A percentile compares a stretch with the other conserved stretches of the same genome.
These are phyloP conservation scores for Gleditsia sinensis DNA, from an alignment of 306 rosid species.

Conservation along the genomic window DNA sequence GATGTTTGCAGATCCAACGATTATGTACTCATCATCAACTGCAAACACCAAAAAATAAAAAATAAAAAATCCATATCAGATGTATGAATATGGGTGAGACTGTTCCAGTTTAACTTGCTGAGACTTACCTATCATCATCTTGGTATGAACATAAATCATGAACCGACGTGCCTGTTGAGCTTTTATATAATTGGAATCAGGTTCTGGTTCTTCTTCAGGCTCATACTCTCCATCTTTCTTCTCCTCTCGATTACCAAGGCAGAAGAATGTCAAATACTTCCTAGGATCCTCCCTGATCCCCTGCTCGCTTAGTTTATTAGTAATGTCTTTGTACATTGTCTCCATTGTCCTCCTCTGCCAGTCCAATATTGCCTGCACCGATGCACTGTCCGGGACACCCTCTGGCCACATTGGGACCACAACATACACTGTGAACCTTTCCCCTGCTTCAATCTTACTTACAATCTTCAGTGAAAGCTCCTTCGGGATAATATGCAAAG, in stretches of 20 bases:
- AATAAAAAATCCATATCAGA: not conserved
- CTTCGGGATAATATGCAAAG: constrained; percentile 62
- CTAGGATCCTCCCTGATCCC: constrained; percentile 61
- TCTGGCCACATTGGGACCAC: constrained; percentile 82
- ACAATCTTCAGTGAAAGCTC: constrained; percentile 69
- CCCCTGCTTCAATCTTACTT: constrained; percentile 74
- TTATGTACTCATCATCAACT: constrained; percentile 80
- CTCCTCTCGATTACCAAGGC: constrained; percentile 68
- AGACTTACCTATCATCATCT: constrained; percentile 79
- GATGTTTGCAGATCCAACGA: constrained; percentile 69
- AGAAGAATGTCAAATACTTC: constrained; percentile 71
- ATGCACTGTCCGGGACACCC: constrained; percentile 63
- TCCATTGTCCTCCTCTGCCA: constrained; percentile 82
- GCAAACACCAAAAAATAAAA: constrained; percentile 14
- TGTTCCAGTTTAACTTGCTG: constrained; percentile 1
- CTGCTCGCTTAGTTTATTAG: constrained; percentile 51
- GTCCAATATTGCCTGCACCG: constrained; percentile 73
- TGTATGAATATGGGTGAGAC: not conserved
- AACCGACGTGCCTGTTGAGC: constrained; percentile 65
- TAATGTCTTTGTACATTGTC: constrained; percentile 65
- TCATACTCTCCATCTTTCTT: constrained; percentile 56
- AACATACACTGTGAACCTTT: constrained; percentile 61
- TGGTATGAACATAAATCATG: constrained; percentile 78
- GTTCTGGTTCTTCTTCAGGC: constrained; percentile 58
- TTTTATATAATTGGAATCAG: constrained; percentile 49